Percentiles rank a stretch among this genome's conserved stretches.
These are phyloP conservation scores for Trichoderma gamsii DNA, from an alignment of 495 filamentous ascomycete genomes.

Conservation along the genomic window DNA sequence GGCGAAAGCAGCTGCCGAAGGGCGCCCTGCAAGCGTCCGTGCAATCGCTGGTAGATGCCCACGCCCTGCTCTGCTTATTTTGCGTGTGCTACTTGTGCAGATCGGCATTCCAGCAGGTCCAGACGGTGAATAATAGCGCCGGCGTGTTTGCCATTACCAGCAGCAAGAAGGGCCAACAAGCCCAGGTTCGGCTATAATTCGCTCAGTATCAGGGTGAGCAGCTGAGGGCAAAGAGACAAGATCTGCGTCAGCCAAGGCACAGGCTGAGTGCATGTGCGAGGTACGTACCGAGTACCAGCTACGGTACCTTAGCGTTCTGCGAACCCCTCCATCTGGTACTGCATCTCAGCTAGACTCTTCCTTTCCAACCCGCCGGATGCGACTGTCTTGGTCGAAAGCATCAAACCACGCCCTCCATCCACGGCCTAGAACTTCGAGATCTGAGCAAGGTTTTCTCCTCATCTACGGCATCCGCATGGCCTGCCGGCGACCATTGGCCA, in stretches of 20 bases:
- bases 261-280: background rate
- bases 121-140: no score
- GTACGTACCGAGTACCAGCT: background rate
- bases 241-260: background rate
- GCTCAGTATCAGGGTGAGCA: background rate
- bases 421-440: background rate
- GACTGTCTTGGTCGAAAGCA: background rate
- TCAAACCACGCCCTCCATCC: background rate
- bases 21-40: constrained; percentile 2
- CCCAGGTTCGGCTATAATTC: background rate
- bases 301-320: background rate
- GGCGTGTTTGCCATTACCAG: background rate
- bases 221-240: background rate
- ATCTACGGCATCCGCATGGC: background rate
- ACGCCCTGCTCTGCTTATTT: no score
- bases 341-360: background rate
- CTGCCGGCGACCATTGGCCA: background rate
- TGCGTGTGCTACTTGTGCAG: background rate
- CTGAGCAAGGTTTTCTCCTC: background rate
- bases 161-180: background rate
- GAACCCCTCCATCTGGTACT: background rate
- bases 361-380: background rate
- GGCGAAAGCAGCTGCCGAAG: background rate
- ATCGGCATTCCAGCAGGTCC: background rate
- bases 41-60: background rate